Evolutionary conservation across 139 green algal genomes (phyloP).

Genomic region (Closterium sp.): DNA sequence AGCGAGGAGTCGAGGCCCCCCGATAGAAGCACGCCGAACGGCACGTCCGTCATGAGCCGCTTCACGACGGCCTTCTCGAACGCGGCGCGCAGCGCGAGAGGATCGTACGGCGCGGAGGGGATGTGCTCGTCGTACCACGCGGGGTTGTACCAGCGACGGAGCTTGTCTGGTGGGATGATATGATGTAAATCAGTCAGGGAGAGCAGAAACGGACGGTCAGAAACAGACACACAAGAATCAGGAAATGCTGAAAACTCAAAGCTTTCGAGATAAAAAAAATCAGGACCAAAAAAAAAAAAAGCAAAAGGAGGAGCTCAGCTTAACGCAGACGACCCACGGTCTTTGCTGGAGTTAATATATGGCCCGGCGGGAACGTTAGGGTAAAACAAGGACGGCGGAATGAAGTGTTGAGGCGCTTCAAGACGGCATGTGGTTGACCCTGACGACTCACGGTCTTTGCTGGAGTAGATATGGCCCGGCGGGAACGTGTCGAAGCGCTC

Average conservation of each 20-base stretch:
- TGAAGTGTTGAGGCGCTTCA: too few relatives aligned
- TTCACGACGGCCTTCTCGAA: conserved; percentile 65
- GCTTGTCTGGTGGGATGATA: neutral
- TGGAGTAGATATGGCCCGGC: conserved; percentile 62
- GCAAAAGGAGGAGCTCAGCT: neutral
- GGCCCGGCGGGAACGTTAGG: conserved; percentile 52
- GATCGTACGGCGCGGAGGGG: conserved; percentile 53
- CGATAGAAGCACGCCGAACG: conserved; percentile 87
- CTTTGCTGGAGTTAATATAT: conserved; percentile 55
- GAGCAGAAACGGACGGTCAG: too few relatives aligned
- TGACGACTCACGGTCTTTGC: conserved; percentile 11
- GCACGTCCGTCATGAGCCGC: conserved; percentile 94
- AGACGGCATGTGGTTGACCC: too few relatives aligned
- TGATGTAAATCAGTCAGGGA: too few relatives aligned
- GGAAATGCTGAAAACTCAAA: too few relatives aligned
- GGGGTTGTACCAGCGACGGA: conserved; percentile 85
- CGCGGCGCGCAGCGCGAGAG: conserved; percentile 58
- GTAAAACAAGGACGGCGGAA: neutral
- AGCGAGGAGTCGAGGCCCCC: conserved; percentile 85
- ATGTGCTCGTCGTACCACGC: conserved; percentile 60
- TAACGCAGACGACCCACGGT: neutral
- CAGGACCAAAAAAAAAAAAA: too few relatives aligned
- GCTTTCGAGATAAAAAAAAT: too few relatives aligned
- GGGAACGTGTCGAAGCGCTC: conserved; percentile 70
- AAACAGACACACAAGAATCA: too few relatives aligned